Percentiles rank a stretch among this genome's conserved stretches.
phyloP scores from a whole-genome alignment of 73 alveolate genomes.

The Paramecium sexaurelia region DNA sequence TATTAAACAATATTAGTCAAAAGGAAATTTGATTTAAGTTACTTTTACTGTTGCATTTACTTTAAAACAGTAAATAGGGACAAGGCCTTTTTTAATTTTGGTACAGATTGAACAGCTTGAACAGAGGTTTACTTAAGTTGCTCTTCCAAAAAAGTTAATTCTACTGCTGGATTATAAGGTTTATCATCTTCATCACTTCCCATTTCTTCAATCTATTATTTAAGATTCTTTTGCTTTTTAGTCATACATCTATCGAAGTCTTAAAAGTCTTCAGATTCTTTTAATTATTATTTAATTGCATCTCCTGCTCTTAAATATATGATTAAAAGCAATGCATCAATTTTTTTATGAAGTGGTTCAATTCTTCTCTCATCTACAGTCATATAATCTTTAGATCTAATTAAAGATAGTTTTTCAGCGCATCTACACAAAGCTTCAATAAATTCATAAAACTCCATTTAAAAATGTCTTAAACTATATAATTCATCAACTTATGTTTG shows the following conservation, averaged over 20 bases:
- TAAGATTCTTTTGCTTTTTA: not conserved
- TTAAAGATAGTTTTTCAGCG: slow-evolving; percentile 71
- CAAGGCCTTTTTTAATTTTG: not conserved
- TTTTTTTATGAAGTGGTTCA: not conserved
- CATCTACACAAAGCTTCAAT: slow-evolving; percentile 78
- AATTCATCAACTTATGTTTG: slow-evolving; percentile 72
- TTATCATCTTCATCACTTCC: slow-evolving; percentile 24
- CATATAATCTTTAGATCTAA: not conserved
- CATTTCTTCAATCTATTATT: slow-evolving; percentile 16
- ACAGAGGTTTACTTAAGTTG: slow-evolving; percentile 8
- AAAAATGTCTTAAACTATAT: slow-evolving; percentile 62
- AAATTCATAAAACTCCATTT: slow-evolving; percentile 72
- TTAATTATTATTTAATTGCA: not conserved
- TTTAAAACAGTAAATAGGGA: not conserved
- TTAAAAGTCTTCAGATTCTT: slow-evolving; percentile 41
- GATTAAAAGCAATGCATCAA: slow-evolving; percentile 2
- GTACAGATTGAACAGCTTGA: not conserved
- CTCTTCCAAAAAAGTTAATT: not conserved
- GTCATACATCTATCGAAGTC: slow-evolving; percentile 56
- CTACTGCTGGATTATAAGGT: slow-evolving; percentile 26
- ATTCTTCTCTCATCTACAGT: slow-evolving; percentile 29
- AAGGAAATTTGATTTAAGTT: not conserved
- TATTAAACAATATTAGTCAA: slow-evolving; percentile 4
- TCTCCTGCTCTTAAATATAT: slow-evolving; percentile 33
- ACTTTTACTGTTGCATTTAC: not conserved